Evolutionary conservation across 129 eudicot genomes (phyloP).

Genomic region (Artemisia tridentata): DNA sequence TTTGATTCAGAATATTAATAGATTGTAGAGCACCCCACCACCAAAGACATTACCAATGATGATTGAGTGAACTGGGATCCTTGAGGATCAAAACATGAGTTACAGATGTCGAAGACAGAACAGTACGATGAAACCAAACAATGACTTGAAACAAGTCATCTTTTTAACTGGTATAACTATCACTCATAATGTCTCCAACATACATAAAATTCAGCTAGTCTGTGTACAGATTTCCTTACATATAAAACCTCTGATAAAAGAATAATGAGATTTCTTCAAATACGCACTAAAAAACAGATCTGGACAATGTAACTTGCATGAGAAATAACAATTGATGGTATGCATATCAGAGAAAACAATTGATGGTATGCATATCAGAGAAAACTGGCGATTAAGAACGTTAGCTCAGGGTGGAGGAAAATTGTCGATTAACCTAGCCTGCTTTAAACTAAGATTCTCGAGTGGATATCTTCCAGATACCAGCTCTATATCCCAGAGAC

Average conservation of each 20-base stretch:
- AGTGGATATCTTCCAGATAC: conserved; percentile 67
- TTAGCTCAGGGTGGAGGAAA: background rate
- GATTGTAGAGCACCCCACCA: too few species aligned
- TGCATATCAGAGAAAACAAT: conserved; percentile 15
- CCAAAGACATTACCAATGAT: too few species aligned
- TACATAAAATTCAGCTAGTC: conserved; percentile 26
- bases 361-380: conserved; percentile 6
- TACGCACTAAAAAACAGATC: background rate
- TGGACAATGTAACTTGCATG: conserved; percentile 10
- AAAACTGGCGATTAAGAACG: conserved; percentile 4
- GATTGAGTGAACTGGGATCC: too few species aligned
- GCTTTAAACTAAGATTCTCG: conserved; percentile 26
- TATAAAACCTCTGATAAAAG: conserved; percentile 1
- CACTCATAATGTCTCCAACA: conserved; percentile 12
- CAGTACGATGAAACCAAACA: too few species aligned
- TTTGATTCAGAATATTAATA: too few species aligned
- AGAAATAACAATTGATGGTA: background rate
- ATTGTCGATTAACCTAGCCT: background rate
- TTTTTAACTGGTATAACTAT: background rate
- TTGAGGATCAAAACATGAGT: too few species aligned
- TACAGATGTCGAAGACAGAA: too few species aligned
- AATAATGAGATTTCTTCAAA: conserved; percentile 11
- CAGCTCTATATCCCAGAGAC: conserved; percentile 90
- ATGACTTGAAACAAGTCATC: too few species aligned
- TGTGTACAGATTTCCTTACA: conserved; percentile 18